These are phyloP conservation scores for Miamiensis avidus DNA, from an alignment of 169 alveolate species.

Conservation along the genomic window DNA sequence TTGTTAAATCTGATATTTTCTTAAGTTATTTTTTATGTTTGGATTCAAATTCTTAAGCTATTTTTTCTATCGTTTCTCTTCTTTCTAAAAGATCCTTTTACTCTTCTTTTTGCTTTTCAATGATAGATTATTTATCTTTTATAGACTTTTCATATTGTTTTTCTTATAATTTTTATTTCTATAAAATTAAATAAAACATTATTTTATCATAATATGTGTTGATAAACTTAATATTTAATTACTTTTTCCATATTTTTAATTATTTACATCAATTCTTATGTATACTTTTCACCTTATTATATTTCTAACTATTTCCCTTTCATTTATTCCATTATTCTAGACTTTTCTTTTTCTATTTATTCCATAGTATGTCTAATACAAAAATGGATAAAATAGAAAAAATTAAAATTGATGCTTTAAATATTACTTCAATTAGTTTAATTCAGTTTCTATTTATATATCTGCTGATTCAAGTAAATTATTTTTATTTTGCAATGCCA, in stretches of 20 bases:
- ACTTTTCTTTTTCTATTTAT: background rate
- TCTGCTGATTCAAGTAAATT: too few relatives aligned
- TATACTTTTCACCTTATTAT: background rate
- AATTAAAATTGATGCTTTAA: too few relatives aligned
- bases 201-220: background rate
- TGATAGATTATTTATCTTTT: background rate
- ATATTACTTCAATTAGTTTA: background rate
- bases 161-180: background rate
- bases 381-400: too few relatives aligned
- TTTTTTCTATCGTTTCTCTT: too few relatives aligned
- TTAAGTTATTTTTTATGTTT: too few relatives aligned
- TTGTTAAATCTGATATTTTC: too few relatives aligned
- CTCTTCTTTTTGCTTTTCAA: background rate
- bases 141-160: background rate
- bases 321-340: background rate
- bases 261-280: background rate
- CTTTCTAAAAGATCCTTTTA: too few relatives aligned
- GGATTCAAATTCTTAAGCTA: too few relatives aligned
- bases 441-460: too few relatives aligned
- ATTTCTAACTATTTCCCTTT: background rate
- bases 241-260: background rate
- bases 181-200: too few relatives aligned
- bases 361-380: background rate
- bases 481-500: too few relatives aligned
- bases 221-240: too few relatives aligned